Evolutionary conservation across 2,329 filamentous ascomycete species (phyloP).

Genomic region (Chaetomiaceae sp.): DNA sequence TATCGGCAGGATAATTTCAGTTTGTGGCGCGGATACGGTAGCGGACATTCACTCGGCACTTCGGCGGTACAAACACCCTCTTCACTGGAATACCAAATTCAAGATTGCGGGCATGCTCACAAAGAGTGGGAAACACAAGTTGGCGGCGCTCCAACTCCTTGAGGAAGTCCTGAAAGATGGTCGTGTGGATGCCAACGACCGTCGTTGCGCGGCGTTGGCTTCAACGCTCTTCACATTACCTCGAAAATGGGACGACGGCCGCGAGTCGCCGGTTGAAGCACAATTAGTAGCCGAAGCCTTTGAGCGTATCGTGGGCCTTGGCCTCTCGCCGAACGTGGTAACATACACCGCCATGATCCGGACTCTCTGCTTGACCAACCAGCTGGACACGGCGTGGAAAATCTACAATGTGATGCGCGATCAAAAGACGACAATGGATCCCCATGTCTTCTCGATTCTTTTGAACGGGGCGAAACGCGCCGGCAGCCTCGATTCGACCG

Average conservation of each 20-base stretch:
- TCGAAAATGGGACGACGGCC: slow-evolving; percentile 28
- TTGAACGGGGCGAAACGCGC: slow-evolving; percentile 64
- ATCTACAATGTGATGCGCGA: slow-evolving; percentile 60
- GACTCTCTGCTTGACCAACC: slow-evolving; percentile 63
- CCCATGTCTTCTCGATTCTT: slow-evolving; percentile 63
- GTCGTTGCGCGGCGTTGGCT: slow-evolving; percentile 50
- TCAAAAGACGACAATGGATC: slow-evolving; percentile 59
- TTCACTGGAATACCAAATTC: slow-evolving; percentile 43
- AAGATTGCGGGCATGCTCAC: slow-evolving; percentile 48
- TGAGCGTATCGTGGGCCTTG: slow-evolving; percentile 53
- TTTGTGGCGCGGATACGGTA: slow-evolving; percentile 22
- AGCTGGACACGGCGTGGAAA: slow-evolving; percentile 58
- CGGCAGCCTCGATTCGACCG: slow-evolving; percentile 50
- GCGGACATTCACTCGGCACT: slow-evolving; percentile 37
- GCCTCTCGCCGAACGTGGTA: slow-evolving; percentile 58
- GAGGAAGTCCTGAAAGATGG: slow-evolving; percentile 32
- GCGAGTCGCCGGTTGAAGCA: background rate
- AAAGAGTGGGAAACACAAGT: slow-evolving; percentile 36
- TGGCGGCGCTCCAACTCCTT: slow-evolving; percentile 42
- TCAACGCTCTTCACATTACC: slow-evolving; percentile 51
- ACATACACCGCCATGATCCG: slow-evolving; percentile 65
- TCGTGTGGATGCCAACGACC: slow-evolving; percentile 43
- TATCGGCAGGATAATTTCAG: slow-evolving; percentile 26
- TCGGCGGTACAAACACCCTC: slow-evolving; percentile 24
- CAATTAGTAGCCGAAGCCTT: slow-evolving; percentile 43